A percentile compares a stretch with the other conserved stretches of the same genome.
Evolutionary conservation across 2,329 filamentous ascomycete genomes (phyloP).

Genomic region (Colletotrichum scovillei): DNA sequence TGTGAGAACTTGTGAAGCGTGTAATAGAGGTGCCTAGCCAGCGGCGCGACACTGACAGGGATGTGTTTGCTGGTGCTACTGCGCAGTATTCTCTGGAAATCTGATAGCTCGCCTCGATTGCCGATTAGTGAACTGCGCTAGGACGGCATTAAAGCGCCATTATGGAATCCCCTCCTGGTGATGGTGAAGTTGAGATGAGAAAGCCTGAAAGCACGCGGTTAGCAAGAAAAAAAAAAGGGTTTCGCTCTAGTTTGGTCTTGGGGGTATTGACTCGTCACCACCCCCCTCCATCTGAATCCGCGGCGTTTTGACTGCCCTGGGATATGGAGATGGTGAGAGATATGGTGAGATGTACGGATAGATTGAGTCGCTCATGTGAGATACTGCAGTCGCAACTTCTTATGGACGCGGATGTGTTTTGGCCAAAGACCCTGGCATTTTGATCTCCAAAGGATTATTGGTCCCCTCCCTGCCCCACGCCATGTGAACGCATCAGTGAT

Average conservation of each 20-base stretch:
- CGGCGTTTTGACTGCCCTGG: constrained; percentile 3
- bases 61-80: not conserved
- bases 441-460: no score
- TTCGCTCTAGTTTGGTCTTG: no score
- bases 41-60: constrained; percentile 9
- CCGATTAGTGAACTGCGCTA: constrained; percentile 30
- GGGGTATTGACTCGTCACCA: not conserved
- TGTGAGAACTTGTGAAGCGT: no score
- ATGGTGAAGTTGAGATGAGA: not conserved
- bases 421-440: not conserved
- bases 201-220: not conserved
- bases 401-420: not conserved
- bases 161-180: not conserved
- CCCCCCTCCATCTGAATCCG: constrained; percentile 7
- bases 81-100: constrained; percentile 10
- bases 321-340: not conserved
- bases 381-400: constrained; percentile 6
- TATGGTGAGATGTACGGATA: no score
- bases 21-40: not conserved
- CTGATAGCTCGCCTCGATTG: constrained; percentile 26
- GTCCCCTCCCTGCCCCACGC: not conserved
- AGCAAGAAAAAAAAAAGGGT: not conserved
- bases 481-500: not conserved
- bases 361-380: constrained; percentile 4
- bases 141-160: not conserved